Evolutionary conservation across 495 filamentous ascomycete genomes (phyloP).

Genomic region (Aspergillus heteromorphus): DNA sequence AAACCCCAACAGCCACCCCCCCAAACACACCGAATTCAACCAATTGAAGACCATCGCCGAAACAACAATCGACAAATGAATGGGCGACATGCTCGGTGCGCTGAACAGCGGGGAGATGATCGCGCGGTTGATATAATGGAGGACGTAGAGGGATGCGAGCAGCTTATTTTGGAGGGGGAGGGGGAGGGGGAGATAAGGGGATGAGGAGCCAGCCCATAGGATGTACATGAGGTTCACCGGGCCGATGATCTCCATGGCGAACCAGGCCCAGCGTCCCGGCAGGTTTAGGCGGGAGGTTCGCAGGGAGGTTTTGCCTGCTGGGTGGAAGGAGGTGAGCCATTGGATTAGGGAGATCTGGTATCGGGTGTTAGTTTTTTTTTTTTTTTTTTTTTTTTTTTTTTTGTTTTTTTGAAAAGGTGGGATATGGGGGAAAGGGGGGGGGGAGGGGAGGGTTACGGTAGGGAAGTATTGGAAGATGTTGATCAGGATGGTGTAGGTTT

Average conservation of each 20-base stretch:
- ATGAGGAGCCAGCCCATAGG: slow-evolving; percentile 56
- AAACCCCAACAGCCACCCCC: slow-evolving; percentile 65
- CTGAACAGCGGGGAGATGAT: slow-evolving; percentile 71
- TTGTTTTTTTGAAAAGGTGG: slow-evolving; percentile 2
- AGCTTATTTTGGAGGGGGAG: slow-evolving; percentile 30
- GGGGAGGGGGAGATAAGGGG: neutral
- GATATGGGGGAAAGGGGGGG: neutral
- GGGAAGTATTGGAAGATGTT: slow-evolving; percentile 49
- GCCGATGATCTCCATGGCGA: slow-evolving; percentile 76
- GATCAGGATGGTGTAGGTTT: slow-evolving; percentile 43
- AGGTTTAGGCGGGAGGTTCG: slow-evolving; percentile 66
- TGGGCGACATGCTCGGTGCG: slow-evolving; percentile 86
- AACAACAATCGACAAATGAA: slow-evolving; percentile 59
- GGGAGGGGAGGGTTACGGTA: slow-evolving; percentile 23
- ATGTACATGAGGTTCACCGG: slow-evolving; percentile 73
- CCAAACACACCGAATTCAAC: slow-evolving; percentile 69
- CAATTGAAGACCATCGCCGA: slow-evolving; percentile 67
- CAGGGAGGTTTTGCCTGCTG: slow-evolving; percentile 78
- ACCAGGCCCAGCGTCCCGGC: slow-evolving; percentile 84
- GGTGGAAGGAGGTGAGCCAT: slow-evolving; percentile 62
- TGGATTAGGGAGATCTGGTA: slow-evolving; percentile 51
- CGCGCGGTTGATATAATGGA: slow-evolving; percentile 88
- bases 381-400: too few species aligned
- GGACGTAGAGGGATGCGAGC: slow-evolving; percentile 35
- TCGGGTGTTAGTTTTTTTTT: slow-evolving; percentile 4